Percentiles rank a stretch among this genome's conserved stretches.
These are phyloP conservation scores for Kurtzmaniella natalensis DNA, from an alignment of 1,139 yeast species.

Conservation along the genomic window DNA sequence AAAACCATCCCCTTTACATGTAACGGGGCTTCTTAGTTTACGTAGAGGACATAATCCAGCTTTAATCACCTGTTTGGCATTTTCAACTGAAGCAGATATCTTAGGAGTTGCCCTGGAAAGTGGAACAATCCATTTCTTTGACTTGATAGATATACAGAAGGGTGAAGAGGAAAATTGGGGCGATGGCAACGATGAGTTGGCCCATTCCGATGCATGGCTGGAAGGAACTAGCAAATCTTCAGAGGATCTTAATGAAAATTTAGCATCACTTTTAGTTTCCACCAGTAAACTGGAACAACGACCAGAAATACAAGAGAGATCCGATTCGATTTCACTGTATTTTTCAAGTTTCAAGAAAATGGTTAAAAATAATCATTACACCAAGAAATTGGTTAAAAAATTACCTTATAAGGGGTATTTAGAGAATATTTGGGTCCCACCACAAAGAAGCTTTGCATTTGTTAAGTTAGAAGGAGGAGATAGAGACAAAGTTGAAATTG, in stretches of 20 bases:
- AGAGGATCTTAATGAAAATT: slow-evolving; percentile 41
- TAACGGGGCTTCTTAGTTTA: slow-evolving; percentile 39
- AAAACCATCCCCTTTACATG: slow-evolving; percentile 1
- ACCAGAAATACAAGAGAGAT: neutral
- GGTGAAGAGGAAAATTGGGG: slow-evolving; percentile 3
- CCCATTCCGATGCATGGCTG: neutral
- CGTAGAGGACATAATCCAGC: slow-evolving; percentile 69
- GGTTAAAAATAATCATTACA: slow-evolving; percentile 32
- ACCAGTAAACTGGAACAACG: slow-evolving; percentile 9
- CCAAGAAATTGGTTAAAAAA: slow-evolving; percentile 35
- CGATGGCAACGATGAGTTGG: neutral
- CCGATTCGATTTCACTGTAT: slow-evolving; percentile 4
- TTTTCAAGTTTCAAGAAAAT: slow-evolving; percentile 7
- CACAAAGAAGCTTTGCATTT: slow-evolving; percentile 41
- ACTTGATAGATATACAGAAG: slow-evolving; percentile 17
- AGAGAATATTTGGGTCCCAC: slow-evolving; percentile 44
- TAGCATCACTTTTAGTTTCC: slow-evolving; percentile 38
- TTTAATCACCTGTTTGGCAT: slow-evolving; percentile 49
- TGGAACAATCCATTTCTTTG: slow-evolving; percentile 66
- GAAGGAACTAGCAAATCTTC: slow-evolving; percentile 16
- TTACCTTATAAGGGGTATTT: slow-evolving; percentile 41
- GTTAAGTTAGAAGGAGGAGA: slow-evolving; percentile 32
- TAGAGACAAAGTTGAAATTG: slow-evolving; percentile 30
- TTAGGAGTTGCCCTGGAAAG: slow-evolving; percentile 67
- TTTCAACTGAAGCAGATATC: slow-evolving; percentile 46